Conservation (phyloP, 495 filamentous ascomycete species). For the Neurospora tetrasperma region DNA sequence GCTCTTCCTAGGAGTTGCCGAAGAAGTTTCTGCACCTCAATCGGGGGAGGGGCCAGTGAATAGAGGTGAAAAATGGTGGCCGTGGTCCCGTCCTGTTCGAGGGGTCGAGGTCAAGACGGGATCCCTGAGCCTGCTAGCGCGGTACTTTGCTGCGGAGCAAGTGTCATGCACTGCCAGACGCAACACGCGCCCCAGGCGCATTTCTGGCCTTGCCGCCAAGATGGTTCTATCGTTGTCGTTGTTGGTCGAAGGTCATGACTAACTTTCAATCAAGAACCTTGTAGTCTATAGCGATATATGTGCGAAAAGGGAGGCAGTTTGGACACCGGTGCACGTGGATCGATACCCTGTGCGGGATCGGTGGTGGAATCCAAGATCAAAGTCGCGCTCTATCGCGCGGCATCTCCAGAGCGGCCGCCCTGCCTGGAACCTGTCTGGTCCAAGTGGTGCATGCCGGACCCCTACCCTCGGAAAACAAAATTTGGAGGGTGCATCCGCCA, state of each 20-base stretch:
- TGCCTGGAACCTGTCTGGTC: slow-evolving; percentile 2
- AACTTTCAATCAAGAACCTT: background rate
- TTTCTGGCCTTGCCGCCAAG: background rate
- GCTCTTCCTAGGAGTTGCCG: background rate
- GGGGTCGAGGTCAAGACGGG: slow-evolving; percentile 1
- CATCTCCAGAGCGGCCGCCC: background rate
- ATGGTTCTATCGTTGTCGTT: background rate
- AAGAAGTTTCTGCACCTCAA: background rate
- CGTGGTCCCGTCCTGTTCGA: slow-evolving; percentile 1
- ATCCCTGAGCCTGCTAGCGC: slow-evolving; percentile 15
- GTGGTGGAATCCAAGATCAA: background rate
- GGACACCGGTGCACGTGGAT: background rate
- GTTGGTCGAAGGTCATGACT: background rate
- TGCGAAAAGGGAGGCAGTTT: background rate
- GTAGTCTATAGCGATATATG: background rate
- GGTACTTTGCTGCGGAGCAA: slow-evolving; percentile 8
- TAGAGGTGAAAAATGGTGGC: background rate
- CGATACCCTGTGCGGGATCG: background rate
- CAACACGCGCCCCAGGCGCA: background rate
- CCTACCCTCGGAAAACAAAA: slow-evolving; percentile 22
- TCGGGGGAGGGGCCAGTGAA: background rate
- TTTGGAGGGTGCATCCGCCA: slow-evolving; percentile 1
- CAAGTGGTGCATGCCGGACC: slow-evolving; percentile 15
- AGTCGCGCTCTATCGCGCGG: background rate
- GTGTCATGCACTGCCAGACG: background rate